Conservation (phyloP, 805 yeast genomes). For the Lipomyces anomalus region DNA sequence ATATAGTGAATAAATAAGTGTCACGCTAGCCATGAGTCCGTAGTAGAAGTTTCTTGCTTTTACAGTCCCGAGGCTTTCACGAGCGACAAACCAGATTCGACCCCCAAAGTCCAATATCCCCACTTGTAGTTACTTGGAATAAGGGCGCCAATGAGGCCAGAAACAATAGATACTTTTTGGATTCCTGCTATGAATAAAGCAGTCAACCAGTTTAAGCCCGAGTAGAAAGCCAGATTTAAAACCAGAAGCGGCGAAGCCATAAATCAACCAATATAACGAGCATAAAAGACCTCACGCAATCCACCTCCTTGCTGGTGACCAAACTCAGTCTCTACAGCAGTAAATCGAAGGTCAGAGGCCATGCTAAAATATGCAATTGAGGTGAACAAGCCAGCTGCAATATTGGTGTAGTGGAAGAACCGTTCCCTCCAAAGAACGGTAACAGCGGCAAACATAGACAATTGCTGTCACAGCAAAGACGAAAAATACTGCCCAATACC, state of each 20-base stretch:
- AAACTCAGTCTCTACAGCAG: constrained; percentile 45
- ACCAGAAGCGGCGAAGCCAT: constrained; percentile 46
- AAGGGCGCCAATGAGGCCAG: constrained; percentile 52
- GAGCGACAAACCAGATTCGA: constrained; percentile 44
- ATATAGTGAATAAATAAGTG: constrained; percentile 46
- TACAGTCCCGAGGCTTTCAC: too few relatives aligned
- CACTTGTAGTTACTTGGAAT: constrained; percentile 55
- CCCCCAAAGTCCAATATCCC: constrained; percentile 61
- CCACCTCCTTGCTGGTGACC: constrained; percentile 41
- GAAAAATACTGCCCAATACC: constrained; percentile 64
- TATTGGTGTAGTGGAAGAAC: constrained; percentile 38
- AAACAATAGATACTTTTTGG: constrained; percentile 47
- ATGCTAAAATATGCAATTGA: constrained; percentile 48
- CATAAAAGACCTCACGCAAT: constrained; percentile 51
- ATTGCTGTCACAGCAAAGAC: constrained; percentile 41
- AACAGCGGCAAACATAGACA: constrained; percentile 29
- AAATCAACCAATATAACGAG: constrained; percentile 54
- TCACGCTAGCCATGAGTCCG: constrained; percentile 34
- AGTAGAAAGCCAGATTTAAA: constrained; percentile 32
- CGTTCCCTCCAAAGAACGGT: constrained; percentile 27
- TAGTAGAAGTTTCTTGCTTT: too few relatives aligned
- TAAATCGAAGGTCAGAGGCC: constrained; percentile 56
- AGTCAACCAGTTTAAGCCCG: constrained; percentile 35
- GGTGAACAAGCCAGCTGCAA: constrained; percentile 38
- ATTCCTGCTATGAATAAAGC: constrained; percentile 34